Evolutionary conservation across 371 early-diverging fungal genomes (phyloP), one percentile per base, ranked within the genome.

Genomic region (Mortierella sp.): DNA sequence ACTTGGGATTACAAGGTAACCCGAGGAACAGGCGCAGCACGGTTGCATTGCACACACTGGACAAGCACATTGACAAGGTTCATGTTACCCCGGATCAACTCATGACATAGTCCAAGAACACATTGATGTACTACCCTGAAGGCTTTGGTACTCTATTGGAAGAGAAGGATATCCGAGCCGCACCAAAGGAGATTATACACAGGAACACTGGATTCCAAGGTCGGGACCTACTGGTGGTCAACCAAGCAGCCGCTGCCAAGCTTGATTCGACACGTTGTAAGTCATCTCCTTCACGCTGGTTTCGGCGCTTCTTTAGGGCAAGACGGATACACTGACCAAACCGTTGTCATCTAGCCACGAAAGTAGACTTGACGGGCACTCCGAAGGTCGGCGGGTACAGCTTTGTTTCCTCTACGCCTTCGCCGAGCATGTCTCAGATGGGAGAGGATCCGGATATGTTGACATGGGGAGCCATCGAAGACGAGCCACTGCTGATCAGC

Each of bases 391-490:
- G 83, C 19, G 92, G 91, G 0, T 91, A 84, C 56, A 68, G 78
- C 9, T 78, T 90, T 27, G 92, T 94, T 0, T 86, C 89, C 16
- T 70, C 89, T 2, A 92, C 95, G 9, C 94, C 94, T 0, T 63
- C 86, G 1, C 70, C 87, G 2, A 83, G 79, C 31, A 92, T 93
- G 25, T 79, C 85, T 2, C 79, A 80, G n/a, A 79, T 87, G 27
- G 87, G 84, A 44, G 85, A 84, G 10, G 77, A 81, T 27, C 77
- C 77, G 19, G 70, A 82, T 17, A 63, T 91, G 43, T 88, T 95
- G 91, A 95, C 95, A 2, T 95, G 95, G 95, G 92, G 91, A 48
- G 76, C 83, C 1, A 87, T 91, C 48, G 91, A 90, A 59, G 89
- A 87, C 8, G 90, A 88, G 6, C 91, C 91, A 10, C 52, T 89